A percentile compares a stretch with the other conserved stretches of the same genome.
phyloP scores from a whole-genome alignment of 2,329 filamentous ascomycete species.

The Orbilia blumenaviensis region DNA sequence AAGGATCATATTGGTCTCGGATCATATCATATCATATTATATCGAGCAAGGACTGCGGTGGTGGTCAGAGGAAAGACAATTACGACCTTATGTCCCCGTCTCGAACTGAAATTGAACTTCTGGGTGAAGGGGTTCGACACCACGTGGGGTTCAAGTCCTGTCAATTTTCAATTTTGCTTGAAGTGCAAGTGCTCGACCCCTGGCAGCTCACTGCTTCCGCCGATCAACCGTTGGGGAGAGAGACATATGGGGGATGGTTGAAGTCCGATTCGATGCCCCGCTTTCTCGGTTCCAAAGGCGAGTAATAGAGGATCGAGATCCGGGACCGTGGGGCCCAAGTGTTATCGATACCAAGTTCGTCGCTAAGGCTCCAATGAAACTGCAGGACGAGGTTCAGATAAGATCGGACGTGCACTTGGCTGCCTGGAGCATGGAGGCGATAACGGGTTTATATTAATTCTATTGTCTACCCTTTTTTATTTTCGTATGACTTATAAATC shows the following conservation, averaged over 20 bases:
- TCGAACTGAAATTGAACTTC: not conserved
- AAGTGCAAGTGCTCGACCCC: conserved; percentile 1
- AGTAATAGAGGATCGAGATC: conserved; percentile 9
- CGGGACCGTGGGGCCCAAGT: conserved; percentile 14
- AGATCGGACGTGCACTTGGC: not conserved
- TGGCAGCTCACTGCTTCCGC: not conserved
- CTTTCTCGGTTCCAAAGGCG: conserved; percentile 35
- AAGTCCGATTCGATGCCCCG: conserved; percentile 35
- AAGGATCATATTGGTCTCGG: too few species aligned
- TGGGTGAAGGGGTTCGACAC: conserved; percentile 5
- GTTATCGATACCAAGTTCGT: conserved; percentile 13
- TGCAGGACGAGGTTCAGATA: not conserved
- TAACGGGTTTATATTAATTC: not conserved
- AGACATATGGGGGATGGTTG: conserved; percentile 1
- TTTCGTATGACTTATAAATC: not conserved
- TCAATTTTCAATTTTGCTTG: not conserved
- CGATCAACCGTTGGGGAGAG: conserved; percentile 24
- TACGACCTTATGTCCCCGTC: not conserved
- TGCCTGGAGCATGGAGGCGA: conserved; percentile 13
- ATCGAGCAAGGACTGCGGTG: not conserved
- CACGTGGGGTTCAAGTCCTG: conserved; percentile 25
- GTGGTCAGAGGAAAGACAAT: not conserved
- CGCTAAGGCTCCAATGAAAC: conserved; percentile 25
- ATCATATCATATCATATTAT: not conserved
- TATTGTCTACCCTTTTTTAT: too few species aligned